phyloP scores from a whole-genome alignment of 2,329 filamentous ascomycete genomes.

The Ploettnerulaceae sp. region DNA sequence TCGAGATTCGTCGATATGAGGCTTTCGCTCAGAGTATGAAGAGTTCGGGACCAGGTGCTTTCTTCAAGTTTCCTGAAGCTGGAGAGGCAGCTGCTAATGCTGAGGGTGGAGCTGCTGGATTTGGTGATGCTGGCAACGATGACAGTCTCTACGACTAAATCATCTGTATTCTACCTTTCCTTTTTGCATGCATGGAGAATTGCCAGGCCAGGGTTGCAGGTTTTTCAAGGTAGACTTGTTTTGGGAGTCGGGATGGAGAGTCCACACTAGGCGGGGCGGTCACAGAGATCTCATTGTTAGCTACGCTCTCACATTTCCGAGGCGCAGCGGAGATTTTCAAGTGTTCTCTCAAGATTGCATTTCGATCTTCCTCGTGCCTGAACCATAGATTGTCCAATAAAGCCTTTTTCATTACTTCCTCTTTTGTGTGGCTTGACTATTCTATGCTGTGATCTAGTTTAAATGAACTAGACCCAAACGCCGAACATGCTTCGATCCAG shows the following conservation, averaged over 20 bases:
- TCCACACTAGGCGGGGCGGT: neutral
- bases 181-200: conserved; percentile 10
- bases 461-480: conserved; percentile 2
- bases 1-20: conserved; percentile 97
- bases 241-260: neutral
- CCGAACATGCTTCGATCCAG: neutral
- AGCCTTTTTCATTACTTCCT: conserved; percentile 1
- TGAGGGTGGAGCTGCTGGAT: conserved; percentile 56
- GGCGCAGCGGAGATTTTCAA: conserved; percentile 3
- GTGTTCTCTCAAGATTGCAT: conserved; percentile 4
- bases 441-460: conserved; percentile 2
- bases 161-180: conserved; percentile 28
- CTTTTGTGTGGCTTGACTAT: neutral
- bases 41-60: conserved; percentile 89
- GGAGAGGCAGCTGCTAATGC: conserved; percentile 63
- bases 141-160: conserved; percentile 94
- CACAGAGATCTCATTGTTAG: conserved; percentile 5
- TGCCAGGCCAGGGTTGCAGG: neutral
- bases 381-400: conserved; percentile 24
- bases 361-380: conserved; percentile 4
- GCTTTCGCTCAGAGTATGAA: conserved; percentile 99
- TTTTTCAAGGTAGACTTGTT: conserved; percentile 8
- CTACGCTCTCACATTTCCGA: neutral
- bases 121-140: conserved; percentile 86
- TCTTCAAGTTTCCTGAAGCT: conserved; percentile 88